Conservation (phyloP, 495 filamentous ascomycete genomes). For the Penicillium turbatum region DNA sequence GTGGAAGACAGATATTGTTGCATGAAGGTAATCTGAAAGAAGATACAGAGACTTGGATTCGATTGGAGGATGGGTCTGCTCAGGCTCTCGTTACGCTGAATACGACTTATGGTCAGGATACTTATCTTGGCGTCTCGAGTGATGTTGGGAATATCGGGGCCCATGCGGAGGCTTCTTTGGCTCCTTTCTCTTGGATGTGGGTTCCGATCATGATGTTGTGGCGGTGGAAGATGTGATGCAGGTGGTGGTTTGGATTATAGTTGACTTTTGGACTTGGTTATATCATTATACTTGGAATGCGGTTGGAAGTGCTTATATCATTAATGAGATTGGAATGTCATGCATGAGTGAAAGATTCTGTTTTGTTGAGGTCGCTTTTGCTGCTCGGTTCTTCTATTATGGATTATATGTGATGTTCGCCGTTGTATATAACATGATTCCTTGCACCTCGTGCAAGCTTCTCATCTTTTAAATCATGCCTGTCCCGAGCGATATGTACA, state of each 20-base stretch:
- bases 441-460: not conserved
- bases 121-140: constrained; percentile 5
- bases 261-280: no score
- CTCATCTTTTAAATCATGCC: not conserved
- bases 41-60: constrained; percentile 58
- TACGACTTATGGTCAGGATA: constrained; percentile 60
- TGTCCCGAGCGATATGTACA: not conserved
- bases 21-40: constrained; percentile 30
- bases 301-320: no score
- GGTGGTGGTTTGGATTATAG: no score
- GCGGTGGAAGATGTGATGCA: constrained; percentile 5
- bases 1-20: constrained; percentile 55
- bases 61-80: constrained; percentile 56
- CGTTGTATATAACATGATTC: not conserved
- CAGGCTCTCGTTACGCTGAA: constrained; percentile 61
- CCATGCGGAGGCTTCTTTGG: not conserved
- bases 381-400: not conserved
- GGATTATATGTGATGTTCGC: not conserved
- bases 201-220: constrained; percentile 6
- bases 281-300: no score
- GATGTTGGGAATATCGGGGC: not conserved
- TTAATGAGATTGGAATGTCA: no score
- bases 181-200: constrained; percentile 10
- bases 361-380: no score
- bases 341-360: not conserved